A percentile compares a stretch with the other conserved stretches of the same genome.
Evolutionary conservation across 805 yeast genomes (phyloP).

Genomic region (Priceomyces fermenticarens): DNA sequence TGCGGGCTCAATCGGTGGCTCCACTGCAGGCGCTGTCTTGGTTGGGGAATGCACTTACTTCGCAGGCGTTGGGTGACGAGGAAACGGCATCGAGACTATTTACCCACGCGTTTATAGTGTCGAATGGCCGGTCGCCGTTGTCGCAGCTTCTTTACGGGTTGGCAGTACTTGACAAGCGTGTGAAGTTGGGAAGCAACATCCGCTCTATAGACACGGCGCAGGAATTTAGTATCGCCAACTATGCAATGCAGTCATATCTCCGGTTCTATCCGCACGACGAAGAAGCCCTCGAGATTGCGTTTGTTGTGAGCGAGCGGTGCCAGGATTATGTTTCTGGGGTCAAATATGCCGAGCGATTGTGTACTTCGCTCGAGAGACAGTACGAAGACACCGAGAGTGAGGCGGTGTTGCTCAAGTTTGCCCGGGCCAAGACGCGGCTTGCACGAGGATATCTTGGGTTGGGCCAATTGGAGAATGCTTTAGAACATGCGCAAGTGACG

Average conservation of each 20-base stretch:
- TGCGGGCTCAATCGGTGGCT: constrained; percentile 73
- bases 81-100: constrained; percentile 55
- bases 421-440: constrained; percentile 61
- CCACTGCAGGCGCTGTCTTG: constrained; percentile 77
- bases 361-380: constrained; percentile 47
- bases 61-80: constrained; percentile 46
- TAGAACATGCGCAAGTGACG: constrained; percentile 58
- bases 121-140: constrained; percentile 68
- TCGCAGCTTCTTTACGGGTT: constrained; percentile 73
- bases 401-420: constrained; percentile 46
- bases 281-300: constrained; percentile 54
- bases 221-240: constrained; percentile 62
- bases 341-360: constrained; percentile 43
- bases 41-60: constrained; percentile 78
- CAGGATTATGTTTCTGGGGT: constrained; percentile 58
- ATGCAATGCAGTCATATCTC: constrained; percentile 64
- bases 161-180: constrained; percentile 46
- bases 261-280: constrained; percentile 59
- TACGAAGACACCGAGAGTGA: constrained; percentile 58
- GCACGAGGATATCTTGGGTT: constrained; percentile 70
- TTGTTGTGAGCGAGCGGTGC: constrained; percentile 65
- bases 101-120: constrained; percentile 74
- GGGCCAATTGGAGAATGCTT: constrained; percentile 52
- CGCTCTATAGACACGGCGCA: constrained; percentile 59
- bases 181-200: constrained; percentile 44